Base-by-base conservation (phyloP, 148 eudicot species). In the Fagopyrum homotropicum region DNA sequence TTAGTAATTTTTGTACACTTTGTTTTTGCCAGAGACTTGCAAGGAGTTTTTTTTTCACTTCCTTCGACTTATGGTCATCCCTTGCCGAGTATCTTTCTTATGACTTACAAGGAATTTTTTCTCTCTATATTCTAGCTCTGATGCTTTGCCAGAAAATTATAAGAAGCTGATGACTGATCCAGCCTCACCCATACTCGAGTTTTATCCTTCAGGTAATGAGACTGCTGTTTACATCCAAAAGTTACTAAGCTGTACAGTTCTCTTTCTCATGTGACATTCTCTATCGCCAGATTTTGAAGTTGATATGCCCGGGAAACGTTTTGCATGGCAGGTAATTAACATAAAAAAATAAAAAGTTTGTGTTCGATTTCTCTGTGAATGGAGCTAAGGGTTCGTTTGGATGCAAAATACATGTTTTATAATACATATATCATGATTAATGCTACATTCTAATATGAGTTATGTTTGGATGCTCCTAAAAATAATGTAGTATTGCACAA, bases 241-340 rank as follows among this genome's bases (percentile, higher is more conserved):
- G 19, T 66, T 66, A 40, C 6, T 66, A 66, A 40, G 47, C 7
- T 26, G 17, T 45, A 15, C 5, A 66, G 10, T 66, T 30, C n/a
- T 43, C 71, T 12, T 66, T 66, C 71, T 66, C 71, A 66, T 66
- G 45, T 66, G 71, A 66, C 47, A 66, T 66, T 54, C 68, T 66
- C 73, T 40, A 75, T 35, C 60, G 26, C 82, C 88, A 96, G 99
- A 96, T 84, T 96, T 96, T 84, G 94, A 88, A 76, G 84, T 96
- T 55, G 99, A 96, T 86, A 96, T 96, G 99, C 88, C 90, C 80
- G 99, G 99, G 54, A 96, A 96, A 88, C 98, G 98, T 64, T 90
- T 86, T 76, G 92, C 99, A 72, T 96, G 99, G 99, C 99, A 96
- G 99, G 99, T 96, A 82, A 30, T 64, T 17, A 19, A 45, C 54